Conservation (phyloP, 495 filamentous ascomycete species). For the Daldinia caldariorum region DNA sequence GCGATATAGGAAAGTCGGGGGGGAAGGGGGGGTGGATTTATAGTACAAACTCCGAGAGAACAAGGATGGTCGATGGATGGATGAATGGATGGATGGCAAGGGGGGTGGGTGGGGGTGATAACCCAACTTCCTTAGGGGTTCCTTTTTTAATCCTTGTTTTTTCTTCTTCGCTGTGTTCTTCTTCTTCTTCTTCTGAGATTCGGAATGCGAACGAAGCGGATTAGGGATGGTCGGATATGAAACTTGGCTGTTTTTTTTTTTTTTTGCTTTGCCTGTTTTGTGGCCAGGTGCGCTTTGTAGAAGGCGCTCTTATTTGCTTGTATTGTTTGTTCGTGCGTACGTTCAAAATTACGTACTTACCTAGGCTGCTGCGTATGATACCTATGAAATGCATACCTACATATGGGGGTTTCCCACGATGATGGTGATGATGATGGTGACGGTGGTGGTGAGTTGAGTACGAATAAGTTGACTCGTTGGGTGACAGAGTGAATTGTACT, state of each 20-base stretch:
- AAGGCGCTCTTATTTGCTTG: background rate
- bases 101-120: background rate
- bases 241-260: too few relatives aligned
- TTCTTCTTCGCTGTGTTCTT: background rate
- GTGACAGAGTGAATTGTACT: too few relatives aligned
- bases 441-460: background rate
- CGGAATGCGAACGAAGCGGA: too few relatives aligned
- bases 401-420: background rate
- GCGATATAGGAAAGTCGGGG: background rate
- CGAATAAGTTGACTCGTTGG: background rate
- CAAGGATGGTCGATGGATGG: background rate
- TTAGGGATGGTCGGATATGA: too few relatives aligned
- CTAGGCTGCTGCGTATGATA: background rate
- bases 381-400: conserved; percentile 2
- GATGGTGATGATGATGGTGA: background rate
- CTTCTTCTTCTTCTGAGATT: too few relatives aligned
- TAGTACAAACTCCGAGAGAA: background rate
- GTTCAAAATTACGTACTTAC: background rate
- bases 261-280: too few relatives aligned
- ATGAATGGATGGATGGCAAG: background rate
- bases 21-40: background rate
- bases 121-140: background rate
- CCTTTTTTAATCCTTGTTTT: background rate
- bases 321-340: too few relatives aligned
- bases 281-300: too few relatives aligned